A percentile compares a stretch with the other conserved stretches of the same genome.
Conservation (phyloP, 2,329 filamentous ascomycete genomes). For the Trichoderma arundinaceum region DNA sequence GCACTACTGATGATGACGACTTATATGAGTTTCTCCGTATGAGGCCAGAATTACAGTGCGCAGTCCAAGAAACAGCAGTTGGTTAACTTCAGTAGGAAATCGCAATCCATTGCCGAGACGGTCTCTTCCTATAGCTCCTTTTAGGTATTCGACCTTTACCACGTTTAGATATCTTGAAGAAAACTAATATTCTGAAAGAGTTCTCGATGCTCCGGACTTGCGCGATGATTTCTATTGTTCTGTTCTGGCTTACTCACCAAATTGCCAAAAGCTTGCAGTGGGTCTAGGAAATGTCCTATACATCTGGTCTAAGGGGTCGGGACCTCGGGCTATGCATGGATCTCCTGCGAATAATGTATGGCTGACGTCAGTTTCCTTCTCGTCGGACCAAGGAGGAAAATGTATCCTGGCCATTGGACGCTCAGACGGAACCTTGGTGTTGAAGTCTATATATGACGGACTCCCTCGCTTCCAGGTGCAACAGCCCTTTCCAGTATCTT, state of each 20-base stretch:
- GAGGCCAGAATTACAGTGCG: neutral
- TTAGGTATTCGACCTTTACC: constrained; percentile 63
- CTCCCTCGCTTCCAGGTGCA: constrained; percentile 75
- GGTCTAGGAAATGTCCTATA: constrained; percentile 81
- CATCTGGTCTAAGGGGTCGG: constrained; percentile 80
- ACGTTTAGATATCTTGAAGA: neutral
- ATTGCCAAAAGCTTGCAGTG: constrained; percentile 78
- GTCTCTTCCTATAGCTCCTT: constrained; percentile 72
- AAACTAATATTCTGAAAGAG: constrained; percentile 55
- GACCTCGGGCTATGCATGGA: constrained; percentile 59
- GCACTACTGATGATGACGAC: constrained; percentile 37
- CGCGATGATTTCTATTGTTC: constrained; percentile 97
- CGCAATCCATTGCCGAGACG: constrained; percentile 38
- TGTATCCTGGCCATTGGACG: constrained; percentile 85
- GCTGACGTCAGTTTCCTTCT: constrained; percentile 90
- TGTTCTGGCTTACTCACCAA: constrained; percentile 80
- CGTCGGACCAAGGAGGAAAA: constrained; percentile 74
- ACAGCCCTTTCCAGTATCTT: constrained; percentile 76
- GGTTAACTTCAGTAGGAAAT: constrained; percentile 34
- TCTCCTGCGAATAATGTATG: constrained; percentile 45
- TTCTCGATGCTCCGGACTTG: constrained; percentile 86
- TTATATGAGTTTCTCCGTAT: neutral
- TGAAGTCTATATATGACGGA: constrained; percentile 78
- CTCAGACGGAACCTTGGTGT: constrained; percentile 73
- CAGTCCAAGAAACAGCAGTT: neutral